These are phyloP conservation scores for Candida germanica DNA, from an alignment of 805 yeast genomes.

Conservation along the genomic window DNA sequence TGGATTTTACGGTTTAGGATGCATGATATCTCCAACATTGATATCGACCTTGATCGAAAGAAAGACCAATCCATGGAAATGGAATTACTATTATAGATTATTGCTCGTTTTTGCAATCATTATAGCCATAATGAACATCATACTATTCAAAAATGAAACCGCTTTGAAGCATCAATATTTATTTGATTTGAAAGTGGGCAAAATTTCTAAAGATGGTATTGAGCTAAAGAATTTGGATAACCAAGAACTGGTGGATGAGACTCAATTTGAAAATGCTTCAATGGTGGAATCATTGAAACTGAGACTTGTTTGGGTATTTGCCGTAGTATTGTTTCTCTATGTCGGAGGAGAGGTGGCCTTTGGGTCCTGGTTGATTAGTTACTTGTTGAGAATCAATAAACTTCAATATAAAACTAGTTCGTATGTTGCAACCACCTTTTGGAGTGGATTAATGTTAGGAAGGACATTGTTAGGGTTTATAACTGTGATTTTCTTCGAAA, in stretches of 20 bases:
- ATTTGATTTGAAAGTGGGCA: constrained; percentile 12
- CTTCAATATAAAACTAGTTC: constrained; percentile 39
- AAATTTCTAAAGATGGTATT: constrained; percentile 6
- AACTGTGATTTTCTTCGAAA: constrained; percentile 46
- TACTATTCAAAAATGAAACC: constrained; percentile 42
- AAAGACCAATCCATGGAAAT: constrained; percentile 38
- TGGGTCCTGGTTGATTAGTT: constrained; percentile 54
- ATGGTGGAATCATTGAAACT: constrained; percentile 34
- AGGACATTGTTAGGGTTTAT: constrained; percentile 50
- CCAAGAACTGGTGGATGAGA: neutral
- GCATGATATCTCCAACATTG: constrained; percentile 49
- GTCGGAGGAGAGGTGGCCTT: constrained; percentile 53
- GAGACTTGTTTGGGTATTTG: constrained; percentile 37
- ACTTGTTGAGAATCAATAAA: constrained; percentile 38
- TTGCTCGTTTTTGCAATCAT: constrained; percentile 25
- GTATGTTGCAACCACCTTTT: constrained; percentile 48
- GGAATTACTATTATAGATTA: constrained; percentile 47
- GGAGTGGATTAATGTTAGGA: constrained; percentile 51
- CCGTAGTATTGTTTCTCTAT: constrained; percentile 44
- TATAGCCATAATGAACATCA: constrained; percentile 19
- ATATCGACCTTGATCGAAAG: constrained; percentile 39
- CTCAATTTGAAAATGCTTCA: constrained; percentile 1
- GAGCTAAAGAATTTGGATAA: constrained; percentile 2
- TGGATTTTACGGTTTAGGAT: constrained; percentile 53
- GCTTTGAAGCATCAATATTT: constrained; percentile 40